Percentiles rank a stretch among this genome's conserved stretches.
Conservation (phyloP, 768 basidiomycete genomes). For the Cubamyces sp. region DNA sequence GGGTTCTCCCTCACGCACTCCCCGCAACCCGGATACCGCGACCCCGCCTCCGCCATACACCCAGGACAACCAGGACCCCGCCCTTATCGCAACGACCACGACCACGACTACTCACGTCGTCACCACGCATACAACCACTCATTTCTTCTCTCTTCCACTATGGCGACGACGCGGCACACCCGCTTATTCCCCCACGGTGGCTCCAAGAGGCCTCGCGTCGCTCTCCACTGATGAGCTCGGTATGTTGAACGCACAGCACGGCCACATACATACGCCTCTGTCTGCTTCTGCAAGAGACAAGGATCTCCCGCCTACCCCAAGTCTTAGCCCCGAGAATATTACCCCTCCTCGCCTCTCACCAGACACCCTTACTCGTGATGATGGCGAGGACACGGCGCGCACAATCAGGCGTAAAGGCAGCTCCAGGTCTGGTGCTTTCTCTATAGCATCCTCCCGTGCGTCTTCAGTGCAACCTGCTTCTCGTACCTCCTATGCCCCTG, state of each 20-base stretch:
- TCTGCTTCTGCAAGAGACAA: slow-evolving; percentile 31
- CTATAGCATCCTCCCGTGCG: slow-evolving; percentile 18
- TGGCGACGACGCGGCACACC: slow-evolving; percentile 60
- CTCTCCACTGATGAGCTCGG: slow-evolving; percentile 31
- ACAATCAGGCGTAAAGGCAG: slow-evolving; percentile 4
- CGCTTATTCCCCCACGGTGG: slow-evolving; percentile 33
- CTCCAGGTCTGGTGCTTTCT: slow-evolving; percentile 5
- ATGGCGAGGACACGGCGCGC: slow-evolving; percentile 10
- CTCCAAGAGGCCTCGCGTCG: slow-evolving; percentile 35
- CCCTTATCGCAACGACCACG: slow-evolving; percentile 44
- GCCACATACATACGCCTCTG: slow-evolving; percentile 7
- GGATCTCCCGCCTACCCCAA: slow-evolving; percentile 39
- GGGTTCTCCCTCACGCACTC: slow-evolving; percentile 36
- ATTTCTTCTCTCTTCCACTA: slow-evolving; percentile 68
- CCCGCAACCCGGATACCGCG: slow-evolving; percentile 32
- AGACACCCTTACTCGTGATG: slow-evolving; percentile 6
- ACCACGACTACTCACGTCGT: slow-evolving; percentile 54
- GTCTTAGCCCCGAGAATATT: slow-evolving; percentile 11
- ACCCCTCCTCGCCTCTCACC: slow-evolving; percentile 16
- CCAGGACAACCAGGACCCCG: slow-evolving; percentile 38
- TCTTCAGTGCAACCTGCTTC: slow-evolving; percentile 23
- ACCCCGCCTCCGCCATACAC: slow-evolving; percentile 42
- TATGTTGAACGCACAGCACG: slow-evolving; percentile 11
- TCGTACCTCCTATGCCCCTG: slow-evolving; percentile 17
- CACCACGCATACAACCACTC: slow-evolving; percentile 55